phyloP scores from a whole-genome alignment of 768 basidiomycete genomes.

The Mycena vulgaris region DNA sequence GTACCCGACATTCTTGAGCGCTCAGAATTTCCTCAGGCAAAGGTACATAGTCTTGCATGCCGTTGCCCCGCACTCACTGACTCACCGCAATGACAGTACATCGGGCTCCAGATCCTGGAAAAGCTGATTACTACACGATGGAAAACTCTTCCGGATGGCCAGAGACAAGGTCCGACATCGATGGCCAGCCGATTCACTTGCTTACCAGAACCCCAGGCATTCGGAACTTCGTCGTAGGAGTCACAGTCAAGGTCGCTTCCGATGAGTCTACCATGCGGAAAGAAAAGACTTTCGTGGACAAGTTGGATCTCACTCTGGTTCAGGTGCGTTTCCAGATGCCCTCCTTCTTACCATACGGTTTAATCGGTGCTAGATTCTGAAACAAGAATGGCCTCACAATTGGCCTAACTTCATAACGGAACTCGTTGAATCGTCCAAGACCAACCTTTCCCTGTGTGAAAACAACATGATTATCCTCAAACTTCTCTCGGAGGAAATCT shows the following conservation, averaged over 20 bases:
- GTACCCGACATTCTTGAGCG: constrained; percentile 94
- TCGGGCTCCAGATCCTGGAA: constrained; percentile 97
- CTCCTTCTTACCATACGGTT: constrained; percentile 30
- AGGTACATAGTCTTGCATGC: constrained; percentile 62
- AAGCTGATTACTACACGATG: constrained; percentile 95
- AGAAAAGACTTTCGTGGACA: constrained; percentile 96
- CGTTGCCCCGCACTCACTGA: constrained; percentile 12
- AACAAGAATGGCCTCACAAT: constrained; percentile 99
- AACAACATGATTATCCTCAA: constrained; percentile 99
- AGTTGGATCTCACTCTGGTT: constrained; percentile 96
- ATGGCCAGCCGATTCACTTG: neutral
- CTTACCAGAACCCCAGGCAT: constrained; percentile 72
- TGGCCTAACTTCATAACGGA: constrained; percentile 99
- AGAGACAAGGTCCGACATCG: constrained; percentile 80
- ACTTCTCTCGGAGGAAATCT: constrained; percentile 98
- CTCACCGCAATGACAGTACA: constrained; percentile 72
- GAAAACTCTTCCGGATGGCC: constrained; percentile 95
- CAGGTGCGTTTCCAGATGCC: constrained; percentile 69
- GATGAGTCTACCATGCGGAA: constrained; percentile 91
- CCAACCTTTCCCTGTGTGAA: constrained; percentile 96
- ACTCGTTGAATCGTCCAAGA: constrained; percentile 97
- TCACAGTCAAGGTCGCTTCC: constrained; percentile 93
- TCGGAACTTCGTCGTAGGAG: constrained; percentile 94
- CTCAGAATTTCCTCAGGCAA: constrained; percentile 88
- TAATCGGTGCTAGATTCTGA: constrained; percentile 81